phyloP scores from a whole-genome alignment of 1,139 yeast species.

The Hansenula sp. region DNA sequence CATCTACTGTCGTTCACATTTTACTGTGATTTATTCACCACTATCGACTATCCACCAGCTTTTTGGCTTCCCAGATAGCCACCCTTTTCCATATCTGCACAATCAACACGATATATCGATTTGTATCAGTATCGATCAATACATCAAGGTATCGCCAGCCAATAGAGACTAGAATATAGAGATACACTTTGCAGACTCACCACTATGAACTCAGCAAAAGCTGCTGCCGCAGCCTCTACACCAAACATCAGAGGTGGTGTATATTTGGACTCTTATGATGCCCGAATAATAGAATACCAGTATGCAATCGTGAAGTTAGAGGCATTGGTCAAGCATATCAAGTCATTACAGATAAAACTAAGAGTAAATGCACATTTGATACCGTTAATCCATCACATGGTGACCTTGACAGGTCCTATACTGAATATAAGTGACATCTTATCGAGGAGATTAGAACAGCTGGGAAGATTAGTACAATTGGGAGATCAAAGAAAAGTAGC shows the following conservation, averaged over 20 bases:
- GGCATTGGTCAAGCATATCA: constrained; percentile 19
- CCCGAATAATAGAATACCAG: constrained; percentile 27
- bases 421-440: constrained; percentile 50
- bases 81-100: too few relatives aligned
- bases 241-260: constrained; percentile 17
- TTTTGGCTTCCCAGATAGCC: too few relatives aligned
- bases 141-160: too few relatives aligned
- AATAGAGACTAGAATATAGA: too few relatives aligned
- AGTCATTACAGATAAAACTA: constrained; percentile 21
- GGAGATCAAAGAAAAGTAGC: constrained; percentile 14
- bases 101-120: too few relatives aligned
- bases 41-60: too few relatives aligned
- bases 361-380: constrained; percentile 12
- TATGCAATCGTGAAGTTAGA: constrained; percentile 28
- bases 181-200: too few relatives aligned
- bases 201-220: constrained; percentile 10
- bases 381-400: constrained; percentile 27
- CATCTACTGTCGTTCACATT: too few relatives aligned
- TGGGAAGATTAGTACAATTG: constrained; percentile 34
- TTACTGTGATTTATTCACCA: too few relatives aligned
- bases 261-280: constrained; percentile 26
- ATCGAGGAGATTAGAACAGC: constrained; percentile 37
- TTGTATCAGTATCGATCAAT: too few relatives aligned
- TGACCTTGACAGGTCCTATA: constrained; percentile 38
- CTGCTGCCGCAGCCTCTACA: constrained; percentile 16